Evolutionary conservation across 768 basidiomycete species (phyloP).

Genomic region (Suillus lakei): DNA sequence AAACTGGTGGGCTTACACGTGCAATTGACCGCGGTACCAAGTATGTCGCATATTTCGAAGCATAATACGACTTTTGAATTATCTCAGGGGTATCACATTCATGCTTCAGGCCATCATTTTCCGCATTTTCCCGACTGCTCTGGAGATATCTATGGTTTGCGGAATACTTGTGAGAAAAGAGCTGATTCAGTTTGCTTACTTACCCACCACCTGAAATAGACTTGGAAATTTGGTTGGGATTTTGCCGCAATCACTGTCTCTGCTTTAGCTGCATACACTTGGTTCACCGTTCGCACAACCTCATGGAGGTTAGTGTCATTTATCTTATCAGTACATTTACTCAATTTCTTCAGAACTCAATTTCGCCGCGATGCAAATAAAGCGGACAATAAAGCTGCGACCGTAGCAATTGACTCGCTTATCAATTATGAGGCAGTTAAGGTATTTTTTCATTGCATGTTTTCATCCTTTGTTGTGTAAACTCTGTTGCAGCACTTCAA

Average conservation of each 20-base stretch:
- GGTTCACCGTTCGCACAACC: constrained; percentile 97
- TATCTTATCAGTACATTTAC: neutral
- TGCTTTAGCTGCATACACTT: constrained; percentile 90
- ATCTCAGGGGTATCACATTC: constrained; percentile 89
- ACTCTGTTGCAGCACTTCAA: constrained; percentile 80
- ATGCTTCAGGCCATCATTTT: constrained; percentile 92
- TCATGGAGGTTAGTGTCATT: constrained; percentile 78
- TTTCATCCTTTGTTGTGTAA: constrained; percentile 4
- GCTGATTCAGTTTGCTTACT: neutral
- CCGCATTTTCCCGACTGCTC: constrained; percentile 92
- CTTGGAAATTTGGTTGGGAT: constrained; percentile 97
- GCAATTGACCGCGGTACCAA: constrained; percentile 99
- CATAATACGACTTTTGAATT: neutral
- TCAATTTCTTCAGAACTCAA: constrained; percentile 61
- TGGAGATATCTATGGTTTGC: constrained; percentile 96
- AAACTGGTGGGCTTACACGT: constrained; percentile 94
- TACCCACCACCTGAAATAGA: constrained; percentile 49
- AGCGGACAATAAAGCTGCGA: constrained; percentile 96
- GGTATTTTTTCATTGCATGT: constrained; percentile 45
- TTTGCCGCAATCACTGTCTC: constrained; percentile 89
- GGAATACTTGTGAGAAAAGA: constrained; percentile 80
- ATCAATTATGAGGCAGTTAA: constrained; percentile 99
- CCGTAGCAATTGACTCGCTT: constrained; percentile 90
- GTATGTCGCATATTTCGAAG: constrained; percentile 44
- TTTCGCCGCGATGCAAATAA: constrained; percentile 95